Evolutionary conservation across 352 stramenopile genomes (phyloP).

Genomic region (Thalassiosira hispida): DNA sequence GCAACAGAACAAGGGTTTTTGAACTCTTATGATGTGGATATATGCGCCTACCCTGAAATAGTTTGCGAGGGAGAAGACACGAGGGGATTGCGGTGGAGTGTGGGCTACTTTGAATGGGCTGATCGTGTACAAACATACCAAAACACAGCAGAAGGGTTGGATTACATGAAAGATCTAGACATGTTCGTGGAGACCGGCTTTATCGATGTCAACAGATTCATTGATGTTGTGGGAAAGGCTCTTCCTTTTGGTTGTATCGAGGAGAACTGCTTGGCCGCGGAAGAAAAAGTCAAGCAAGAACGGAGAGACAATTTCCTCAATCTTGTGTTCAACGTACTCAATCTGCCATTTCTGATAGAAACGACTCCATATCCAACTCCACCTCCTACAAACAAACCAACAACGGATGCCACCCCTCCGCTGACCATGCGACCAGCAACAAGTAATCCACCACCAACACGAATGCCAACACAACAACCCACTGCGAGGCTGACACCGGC

Average conservation of each 20-base stretch:
- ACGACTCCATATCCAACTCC: background rate
- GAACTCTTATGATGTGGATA: slow-evolving; percentile 31
- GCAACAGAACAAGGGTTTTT: slow-evolving; percentile 26
- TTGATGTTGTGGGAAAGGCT: slow-evolving; percentile 34
- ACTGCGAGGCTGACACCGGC: background rate
- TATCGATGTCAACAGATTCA: slow-evolving; percentile 31
- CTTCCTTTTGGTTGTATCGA: slow-evolving; percentile 34
- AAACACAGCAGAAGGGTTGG: slow-evolving; percentile 15
- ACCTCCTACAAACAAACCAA: background rate
- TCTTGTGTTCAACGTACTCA: slow-evolving; percentile 31
- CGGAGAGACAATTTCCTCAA: slow-evolving; percentile 35
- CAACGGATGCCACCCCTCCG: background rate
- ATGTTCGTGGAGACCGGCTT: slow-evolving; percentile 40
- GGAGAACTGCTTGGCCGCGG: slow-evolving; percentile 7
- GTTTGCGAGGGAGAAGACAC: slow-evolving; percentile 30
- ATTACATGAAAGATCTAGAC: slow-evolving; percentile 42
- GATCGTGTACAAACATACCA: slow-evolving; percentile 44
- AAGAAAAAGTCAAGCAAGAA: slow-evolving; percentile 22
- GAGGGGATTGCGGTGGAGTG: slow-evolving; percentile 29
- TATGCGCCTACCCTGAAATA: slow-evolving; percentile 41
- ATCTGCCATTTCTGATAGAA: slow-evolving; percentile 16
- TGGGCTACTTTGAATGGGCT: slow-evolving; percentile 46
- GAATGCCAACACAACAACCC: background rate
- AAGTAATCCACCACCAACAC: background rate
- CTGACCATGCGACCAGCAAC: background rate